Evolutionary conservation across 306 rosid species (phyloP).

Genomic region (Psophocarpus tetragonolobus): DNA sequence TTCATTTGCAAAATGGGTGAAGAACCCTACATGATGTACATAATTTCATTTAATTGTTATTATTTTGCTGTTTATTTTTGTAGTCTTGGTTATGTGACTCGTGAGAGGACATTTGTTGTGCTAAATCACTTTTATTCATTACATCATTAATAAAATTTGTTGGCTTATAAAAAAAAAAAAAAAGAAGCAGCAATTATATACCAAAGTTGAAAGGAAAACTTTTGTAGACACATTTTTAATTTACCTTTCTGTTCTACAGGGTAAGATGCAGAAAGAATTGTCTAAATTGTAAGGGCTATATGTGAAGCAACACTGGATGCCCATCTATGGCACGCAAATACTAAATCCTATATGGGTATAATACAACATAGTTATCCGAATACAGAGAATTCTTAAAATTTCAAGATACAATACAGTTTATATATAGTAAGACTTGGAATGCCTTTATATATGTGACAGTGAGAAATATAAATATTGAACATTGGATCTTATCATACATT

Average conservation of each 20-base stretch:
- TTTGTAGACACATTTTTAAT: not conserved
- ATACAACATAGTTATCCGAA: not conserved
- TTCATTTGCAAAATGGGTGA: no score
- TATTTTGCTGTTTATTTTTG: no score
- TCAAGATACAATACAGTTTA: not conserved
- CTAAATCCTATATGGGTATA: not conserved
- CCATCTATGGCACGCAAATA: not conserved
- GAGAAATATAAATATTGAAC: not conserved
- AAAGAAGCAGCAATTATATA: slow-evolving; percentile 9
- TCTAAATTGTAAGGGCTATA: not conserved
- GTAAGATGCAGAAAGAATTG: not conserved
- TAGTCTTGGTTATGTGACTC: no score
- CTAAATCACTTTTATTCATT: no score
- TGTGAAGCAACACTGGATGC: not conserved
- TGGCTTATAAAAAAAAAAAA: no score
- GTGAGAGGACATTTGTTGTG: no score
- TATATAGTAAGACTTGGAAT: no score
- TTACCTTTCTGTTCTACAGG: not conserved
- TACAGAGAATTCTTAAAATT: not conserved
- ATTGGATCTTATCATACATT: not conserved
- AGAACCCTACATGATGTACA: no score
- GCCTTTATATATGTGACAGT: not conserved
- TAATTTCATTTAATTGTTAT: no score
- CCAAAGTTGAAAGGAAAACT: not conserved
- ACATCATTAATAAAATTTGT: no score